A percentile compares a stretch with the other conserved stretches of the same genome.
phyloP scores from a whole-genome alignment of 306 rosid genomes.

The cucumber (Cucumis sativus) region Cucumber_9930_V3 NC_026656.2:12266001-12266500 shows the following conservation, averaged over 20 bases:
- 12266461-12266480: not conserved
- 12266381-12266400: not conserved
- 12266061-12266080: too few relatives aligned
- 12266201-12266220: too few relatives aligned
- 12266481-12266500: not conserved
- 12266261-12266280: constrained; percentile 1
- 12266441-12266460: not conserved
- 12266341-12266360: not conserved
- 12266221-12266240: too few relatives aligned
- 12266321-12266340: not conserved
- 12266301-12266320: not conserved
- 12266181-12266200: not conserved
- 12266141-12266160: too few relatives aligned
- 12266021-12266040: too few relatives aligned
- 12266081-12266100: too few relatives aligned
- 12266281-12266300: not conserved
- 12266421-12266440: not conserved
- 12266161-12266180: not conserved
- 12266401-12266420: not conserved
- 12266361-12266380: not conserved
- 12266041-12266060: too few relatives aligned
- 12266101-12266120: too few relatives aligned
- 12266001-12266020: too few relatives aligned
- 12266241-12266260: not conserved
- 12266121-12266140: too few relatives aligned